These are phyloP conservation scores for Aspergillus caelatus DNA, from an alignment of 2,329 filamentous ascomycete genomes.

Conservation along the genomic window DNA sequence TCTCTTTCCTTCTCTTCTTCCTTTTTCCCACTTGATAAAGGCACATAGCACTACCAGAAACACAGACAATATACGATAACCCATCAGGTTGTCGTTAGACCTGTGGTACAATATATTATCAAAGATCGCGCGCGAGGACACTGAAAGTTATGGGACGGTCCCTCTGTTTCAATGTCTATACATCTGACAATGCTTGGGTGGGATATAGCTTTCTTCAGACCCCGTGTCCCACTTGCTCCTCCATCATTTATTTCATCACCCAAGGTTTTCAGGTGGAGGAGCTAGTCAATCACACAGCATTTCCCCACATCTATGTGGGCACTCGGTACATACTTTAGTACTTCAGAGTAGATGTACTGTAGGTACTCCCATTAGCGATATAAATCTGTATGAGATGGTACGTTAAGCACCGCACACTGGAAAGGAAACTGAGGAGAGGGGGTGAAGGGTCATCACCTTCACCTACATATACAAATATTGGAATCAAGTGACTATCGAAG, in stretches of 20 bases:
- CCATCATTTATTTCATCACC: not conserved
- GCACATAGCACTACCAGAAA: not conserved
- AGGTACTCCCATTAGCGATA: not conserved
- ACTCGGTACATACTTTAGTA: not conserved
- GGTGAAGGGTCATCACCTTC: not conserved
- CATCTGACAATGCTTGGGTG: not conserved
- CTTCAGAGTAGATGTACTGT: not conserved
- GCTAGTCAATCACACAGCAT: not conserved
- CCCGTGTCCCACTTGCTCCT: not conserved
- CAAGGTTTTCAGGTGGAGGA: not conserved
- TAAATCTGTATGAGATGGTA: not conserved
- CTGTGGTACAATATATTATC: not conserved
- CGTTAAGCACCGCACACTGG: not conserved
- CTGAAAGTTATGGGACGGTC: not conserved
- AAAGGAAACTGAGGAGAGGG: not conserved
- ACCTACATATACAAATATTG: not conserved
- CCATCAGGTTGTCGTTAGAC: not conserved
- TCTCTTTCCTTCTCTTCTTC: too few relatives aligned
- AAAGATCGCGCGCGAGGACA: not conserved
- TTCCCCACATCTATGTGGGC: not conserved
- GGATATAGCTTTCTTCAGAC: not conserved
- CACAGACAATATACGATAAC: not conserved
- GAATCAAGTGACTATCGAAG: constrained; percentile 11
- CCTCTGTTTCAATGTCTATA: not conserved
- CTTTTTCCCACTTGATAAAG: not conserved